Base-by-base conservation (phyloP, 371 early-diverging fungal genomes). In the Actinomortierella ambigua region DNA sequence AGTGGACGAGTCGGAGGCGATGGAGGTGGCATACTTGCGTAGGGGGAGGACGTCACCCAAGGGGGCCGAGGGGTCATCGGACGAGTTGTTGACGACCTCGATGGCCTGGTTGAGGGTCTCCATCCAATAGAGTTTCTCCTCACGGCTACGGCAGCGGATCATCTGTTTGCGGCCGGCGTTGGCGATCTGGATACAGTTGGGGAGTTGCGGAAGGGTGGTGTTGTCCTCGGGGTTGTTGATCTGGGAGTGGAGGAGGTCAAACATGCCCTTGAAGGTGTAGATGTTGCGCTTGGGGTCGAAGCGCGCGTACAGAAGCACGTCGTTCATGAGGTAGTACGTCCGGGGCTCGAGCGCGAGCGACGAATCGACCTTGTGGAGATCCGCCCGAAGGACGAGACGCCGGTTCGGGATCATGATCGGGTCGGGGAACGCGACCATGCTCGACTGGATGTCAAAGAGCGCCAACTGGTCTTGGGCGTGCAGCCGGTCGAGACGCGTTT, bases 221-320 rank as follows among this genome's bases (percentile, higher is more conserved):
- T 71, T 71, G 34, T 71, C 71, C 39, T 71, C 71, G 11, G 71
- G 65, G 24, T 71, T 71, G 49, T 71, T 71, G 55, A 71, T 55
- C 18, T 62, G 66, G 5, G 66, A 57, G 49, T 49, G 50, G 1
- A 65, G 55, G 48, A 71, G 29, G 39, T 71, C 66, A 51, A 71
- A 71, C 71, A 71, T 71, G 27, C 71, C 71, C 64, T 71, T 71
- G 66, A 65, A 71, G n/a, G 55, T 51, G 24, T 71, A 65, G 3
- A 59, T 41, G 20, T 65, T 71, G 53, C 65, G 65, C 53, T 62
- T 71, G 50, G 71, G 71, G 48, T 71, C 71, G 50, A 65, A 65
- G 44, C 71, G 65, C 26, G 71, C 62, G 26, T 71, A 71, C 13
- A 71, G 8, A 14, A 71, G 50, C n/a, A 71, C 66, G 47, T 71